Base-by-base conservation (phyloP, 2,329 filamentous ascomycete genomes). In the Phyllosticta capitalensis region DNA sequence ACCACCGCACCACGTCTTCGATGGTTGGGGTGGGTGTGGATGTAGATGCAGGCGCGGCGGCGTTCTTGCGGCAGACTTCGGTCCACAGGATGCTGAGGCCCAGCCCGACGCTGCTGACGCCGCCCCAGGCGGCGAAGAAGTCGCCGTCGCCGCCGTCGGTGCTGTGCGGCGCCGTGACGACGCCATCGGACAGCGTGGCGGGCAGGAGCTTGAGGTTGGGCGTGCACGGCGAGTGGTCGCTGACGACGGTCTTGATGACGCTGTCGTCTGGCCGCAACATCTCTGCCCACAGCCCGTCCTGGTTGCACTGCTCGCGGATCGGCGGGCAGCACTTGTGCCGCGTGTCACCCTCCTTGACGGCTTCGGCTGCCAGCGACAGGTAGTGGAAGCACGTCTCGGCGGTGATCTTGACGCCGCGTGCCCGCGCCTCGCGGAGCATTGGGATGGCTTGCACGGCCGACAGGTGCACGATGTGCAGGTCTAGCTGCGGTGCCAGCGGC, bases 351-450 rank as follows among this genome's bases (percentile, higher is more conserved):
- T 90, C 83, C 61, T 84, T 80, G 61, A 96, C 89, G 64, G 86
- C 80, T 75, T 96, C 92, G 0, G 91, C 86, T 0, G 89, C 86
- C 1, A 96, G 80, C 3, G 88, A 88, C 14, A 96, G 84, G 74
- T 96, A 96, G 78, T 96, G 92, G 80, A 95, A 96, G 77, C 92
- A 96, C 2, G 92, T 96, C 76, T 96, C 92, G 58, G 92, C 91
- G 0, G 91, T 95, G 75, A 96, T 90, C 68, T 91, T 89, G 70
- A 95, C 77, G 51, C 92, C 92, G 2, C 78, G 75, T 3, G 79
- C 77, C 30, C 90, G 84, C 10, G 92, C 92, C 61, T 83, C 81
- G 62, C 85, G 84, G 56, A 96, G 81, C 58, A 95, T 78, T 0
- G 90, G 90, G 61, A 96, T 92, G 52, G 88, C 89, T 71, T 95